Percentiles rank a stretch among this genome's conserved stretches.
Evolutionary conservation across 768 basidiomycete genomes (phyloP).

Genomic region (Boletus vinaceobasis): DNA sequence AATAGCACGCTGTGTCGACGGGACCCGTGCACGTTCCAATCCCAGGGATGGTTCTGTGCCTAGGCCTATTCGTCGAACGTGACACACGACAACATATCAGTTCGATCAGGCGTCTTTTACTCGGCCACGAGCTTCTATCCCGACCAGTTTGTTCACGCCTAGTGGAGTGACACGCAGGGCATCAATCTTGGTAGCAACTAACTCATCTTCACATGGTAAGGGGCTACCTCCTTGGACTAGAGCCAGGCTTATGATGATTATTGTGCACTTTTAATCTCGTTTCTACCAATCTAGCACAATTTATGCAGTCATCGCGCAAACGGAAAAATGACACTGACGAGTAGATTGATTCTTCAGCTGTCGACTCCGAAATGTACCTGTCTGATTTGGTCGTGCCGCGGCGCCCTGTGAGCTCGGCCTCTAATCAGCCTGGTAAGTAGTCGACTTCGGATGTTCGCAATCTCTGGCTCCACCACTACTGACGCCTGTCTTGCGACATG

Average conservation of each 20-base stretch:
- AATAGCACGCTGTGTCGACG: conserved; percentile 24
- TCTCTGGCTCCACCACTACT: conserved; percentile 34
- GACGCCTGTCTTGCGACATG: conserved; percentile 28
- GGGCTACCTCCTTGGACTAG: not conserved
- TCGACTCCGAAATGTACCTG: conserved; percentile 58
- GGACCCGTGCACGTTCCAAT: conserved; percentile 15
- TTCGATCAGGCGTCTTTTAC: conserved; percentile 1
- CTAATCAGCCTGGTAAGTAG: conserved; percentile 27
- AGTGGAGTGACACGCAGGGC: conserved; percentile 51
- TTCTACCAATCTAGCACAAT: conserved; percentile 2
- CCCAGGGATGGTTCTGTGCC: conserved; percentile 10
- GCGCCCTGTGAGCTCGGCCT: conserved; percentile 62
- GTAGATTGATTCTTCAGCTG: conserved; percentile 33
- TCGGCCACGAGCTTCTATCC: conserved; percentile 51
- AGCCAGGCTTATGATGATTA: not conserved
- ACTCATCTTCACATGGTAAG: conserved; percentile 33
- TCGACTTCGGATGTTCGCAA: conserved; percentile 29
- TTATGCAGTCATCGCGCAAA: not conserved
- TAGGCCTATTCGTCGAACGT: not conserved
- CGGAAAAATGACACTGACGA: conserved; percentile 20
- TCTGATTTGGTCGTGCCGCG: conserved; percentile 58
- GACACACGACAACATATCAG: conserved; percentile 3
- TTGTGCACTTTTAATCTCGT: not conserved
- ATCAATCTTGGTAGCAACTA: conserved; percentile 36
- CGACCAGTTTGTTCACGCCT: conserved; percentile 56